Evolutionary conservation across 306 rosid species (phyloP), one percentile per base, ranked within the genome.

Genomic region (Cicer yamashitae): DNA sequence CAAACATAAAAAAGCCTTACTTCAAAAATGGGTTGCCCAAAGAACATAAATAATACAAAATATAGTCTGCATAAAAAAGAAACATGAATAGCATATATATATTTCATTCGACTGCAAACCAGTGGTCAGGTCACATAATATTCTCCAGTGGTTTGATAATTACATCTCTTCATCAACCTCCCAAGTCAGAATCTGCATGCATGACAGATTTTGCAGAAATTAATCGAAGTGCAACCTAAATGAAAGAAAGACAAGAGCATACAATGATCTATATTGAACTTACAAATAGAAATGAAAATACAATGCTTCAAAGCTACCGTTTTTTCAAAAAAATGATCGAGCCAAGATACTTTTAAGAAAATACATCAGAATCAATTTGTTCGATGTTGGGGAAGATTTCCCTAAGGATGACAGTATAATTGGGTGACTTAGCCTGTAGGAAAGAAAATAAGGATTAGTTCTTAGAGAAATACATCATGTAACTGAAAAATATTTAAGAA

Each of bases 281-380:
- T 59, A 83, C 87, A 65, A 48, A 46, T 62, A 38, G 37, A 70
- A 68, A 60, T 50, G 62, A 8, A 30, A 65, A 52, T 71, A 18
- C 70, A 45, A 37, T 57, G 44, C 74, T 70, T 74, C 50, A 60
- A 73, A 50, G 80, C 67, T 67, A 67, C 68, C 8, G 39, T 17
- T 40, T 40, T 43, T 18, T 15, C 17, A 25, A 13, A 11, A 60
- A 50, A 64, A 11, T 22, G 68, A 11, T 41, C 71, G 65, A 67
- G 80, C 77, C 76, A 79, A 39, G 61, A 66, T 71, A 60, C 82
- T 81, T 41, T 25, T 84, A 88, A 17, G 86, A 84, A 86, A 86
- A 91, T 22, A 94, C 61, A 76, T 74, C 7, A 45, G 91, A 91
- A 85, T 91, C 96, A 81, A 93, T 85, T 78, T 93, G 98, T 79